Evolutionary conservation across 345 rosid genomes (phyloP), one percentile per base, ranked within the genome.

Genomic region (Rhodomyrtus tomentosa): DNA sequence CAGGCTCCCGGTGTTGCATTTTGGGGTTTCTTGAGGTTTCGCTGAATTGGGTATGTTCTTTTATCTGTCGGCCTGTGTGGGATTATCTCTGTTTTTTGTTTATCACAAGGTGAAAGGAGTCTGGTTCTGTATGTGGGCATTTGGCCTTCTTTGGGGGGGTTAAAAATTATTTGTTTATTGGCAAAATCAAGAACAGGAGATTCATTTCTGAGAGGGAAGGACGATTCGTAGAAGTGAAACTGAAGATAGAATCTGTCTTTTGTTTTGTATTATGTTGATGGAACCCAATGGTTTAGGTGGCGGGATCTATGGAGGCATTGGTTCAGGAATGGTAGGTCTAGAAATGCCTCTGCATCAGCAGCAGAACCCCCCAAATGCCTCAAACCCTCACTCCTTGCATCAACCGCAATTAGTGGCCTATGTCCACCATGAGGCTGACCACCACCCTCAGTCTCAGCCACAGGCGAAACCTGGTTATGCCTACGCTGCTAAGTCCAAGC

Each of bases 241-340:
- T 36, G 45, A 18, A 68, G 79, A 68, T 27, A 25, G 40, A 49
- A 73, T 54, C 58, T 55, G 50, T 45, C 20, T 73, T 29, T 53
- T 50, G 53, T 38, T 81, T 42, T 48, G 15, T 72, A 15, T 50
- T 83, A 86, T 51, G 81, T 85, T 86, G 83, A 96, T 96, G 99
- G 96, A 94, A 87, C 85, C 90, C 45, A 91, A 88, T 91, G 94
- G 91, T 86, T 87, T 93, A 84, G 55, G 92, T 24, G 88, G 93
- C 87, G 95, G 93, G 83, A 88, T 93, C 88, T 93, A 90, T 88
- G 89, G 92, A 82, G 95, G 97, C 50, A 88, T 94, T 84, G 90
- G 93, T 85, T 91, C 99, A 50, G 95, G 91, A 80, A 90, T 95
- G 92, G 54, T 94, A 59, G 98, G 95, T 73, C 90, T 94, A 83